Percentiles rank a stretch among this genome's conserved stretches.
Conservation (phyloP, 148 eudicot genomes). For the Rhododendron ferrugineum region DNA sequence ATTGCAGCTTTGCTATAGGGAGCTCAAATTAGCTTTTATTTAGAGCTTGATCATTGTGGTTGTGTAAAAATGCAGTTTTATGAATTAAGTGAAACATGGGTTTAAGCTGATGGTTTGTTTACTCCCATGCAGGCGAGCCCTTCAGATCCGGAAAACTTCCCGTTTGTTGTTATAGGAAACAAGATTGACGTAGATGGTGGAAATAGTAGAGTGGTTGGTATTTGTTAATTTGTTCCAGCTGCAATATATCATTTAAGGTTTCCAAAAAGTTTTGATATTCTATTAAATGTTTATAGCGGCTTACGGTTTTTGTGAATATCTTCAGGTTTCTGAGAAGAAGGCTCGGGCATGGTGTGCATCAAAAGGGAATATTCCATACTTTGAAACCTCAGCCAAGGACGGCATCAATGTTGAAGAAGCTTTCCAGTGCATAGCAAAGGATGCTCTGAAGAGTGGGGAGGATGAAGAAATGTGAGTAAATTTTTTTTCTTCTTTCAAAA, state of each 20-base stretch:
- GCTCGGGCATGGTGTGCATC: constrained; percentile 98
- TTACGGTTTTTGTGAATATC: not conserved
- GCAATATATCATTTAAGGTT: not conserved
- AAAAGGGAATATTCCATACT: constrained; percentile 91
- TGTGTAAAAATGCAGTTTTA: not conserved
- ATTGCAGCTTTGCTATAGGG: not conserved
- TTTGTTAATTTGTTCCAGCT: not conserved
- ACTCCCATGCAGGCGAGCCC: constrained; percentile 72
- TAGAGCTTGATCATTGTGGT: not conserved
- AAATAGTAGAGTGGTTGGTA: constrained; percentile 75
- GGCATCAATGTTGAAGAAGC: constrained; percentile 93
- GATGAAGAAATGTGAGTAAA: constrained; percentile 91
- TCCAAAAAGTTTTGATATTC: not conserved
- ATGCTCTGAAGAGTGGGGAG: constrained; percentile 84
- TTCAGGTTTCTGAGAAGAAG: constrained; percentile 93
- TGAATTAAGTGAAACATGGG: not conserved
- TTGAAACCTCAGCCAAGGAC: constrained; percentile 95
- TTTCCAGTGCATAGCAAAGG: constrained; percentile 85
- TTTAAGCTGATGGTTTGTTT: not conserved
- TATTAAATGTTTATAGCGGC: not conserved
- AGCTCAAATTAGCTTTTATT: not conserved
- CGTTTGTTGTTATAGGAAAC: constrained; percentile 94
- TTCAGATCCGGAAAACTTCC: constrained; percentile 94
- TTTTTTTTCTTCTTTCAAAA: not conserved
- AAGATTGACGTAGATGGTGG: constrained; percentile 90